Conservation (phyloP, 2,329 filamentous ascomycete species). For the Bipolaris oryzae region DNA sequence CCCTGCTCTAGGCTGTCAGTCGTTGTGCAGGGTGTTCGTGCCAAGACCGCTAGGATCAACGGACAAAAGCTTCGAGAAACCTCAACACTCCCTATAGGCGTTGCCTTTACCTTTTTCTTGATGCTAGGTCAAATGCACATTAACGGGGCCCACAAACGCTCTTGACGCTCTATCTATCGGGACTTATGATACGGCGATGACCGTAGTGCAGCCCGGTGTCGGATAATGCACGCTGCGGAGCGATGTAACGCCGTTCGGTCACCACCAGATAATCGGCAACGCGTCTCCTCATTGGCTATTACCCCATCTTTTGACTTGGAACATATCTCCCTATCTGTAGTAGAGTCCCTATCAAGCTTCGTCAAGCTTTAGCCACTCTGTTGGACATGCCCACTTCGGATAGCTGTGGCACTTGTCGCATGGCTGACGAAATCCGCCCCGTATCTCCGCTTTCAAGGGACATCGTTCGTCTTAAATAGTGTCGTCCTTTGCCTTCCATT, state of each 20-base stretch:
- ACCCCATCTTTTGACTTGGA: constrained; percentile 17
- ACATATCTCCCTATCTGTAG: constrained; percentile 17
- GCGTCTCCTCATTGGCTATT: constrained; percentile 12
- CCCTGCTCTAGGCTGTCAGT: not conserved
- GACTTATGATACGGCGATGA: not conserved
- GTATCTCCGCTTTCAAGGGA: not conserved
- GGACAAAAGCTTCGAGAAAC: constrained; percentile 1
- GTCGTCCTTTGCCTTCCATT: not conserved
- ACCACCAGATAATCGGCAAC: constrained; percentile 6
- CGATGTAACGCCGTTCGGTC: constrained; percentile 13
- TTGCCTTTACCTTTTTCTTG: not conserved
- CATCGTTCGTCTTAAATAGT: constrained; percentile 4
- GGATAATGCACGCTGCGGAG: not conserved
- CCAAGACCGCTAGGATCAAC: not conserved
- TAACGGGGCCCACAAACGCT: constrained; percentile 2
- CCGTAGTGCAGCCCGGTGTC: not conserved
- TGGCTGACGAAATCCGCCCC: not conserved
- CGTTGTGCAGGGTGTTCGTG: not conserved
- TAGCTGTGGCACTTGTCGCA: constrained; percentile 14
- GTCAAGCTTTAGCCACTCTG: constrained; percentile 19
- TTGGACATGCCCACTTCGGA: constrained; percentile 16
- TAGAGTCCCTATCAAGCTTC: constrained; percentile 18
- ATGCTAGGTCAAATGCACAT: not conserved
- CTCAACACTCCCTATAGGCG: not conserved
- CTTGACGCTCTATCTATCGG: constrained; percentile 5